These are phyloP conservation scores for Melaleuca quinquenervia DNA, from an alignment of 345 rosid genomes.

Conservation along the genomic window DNA sequence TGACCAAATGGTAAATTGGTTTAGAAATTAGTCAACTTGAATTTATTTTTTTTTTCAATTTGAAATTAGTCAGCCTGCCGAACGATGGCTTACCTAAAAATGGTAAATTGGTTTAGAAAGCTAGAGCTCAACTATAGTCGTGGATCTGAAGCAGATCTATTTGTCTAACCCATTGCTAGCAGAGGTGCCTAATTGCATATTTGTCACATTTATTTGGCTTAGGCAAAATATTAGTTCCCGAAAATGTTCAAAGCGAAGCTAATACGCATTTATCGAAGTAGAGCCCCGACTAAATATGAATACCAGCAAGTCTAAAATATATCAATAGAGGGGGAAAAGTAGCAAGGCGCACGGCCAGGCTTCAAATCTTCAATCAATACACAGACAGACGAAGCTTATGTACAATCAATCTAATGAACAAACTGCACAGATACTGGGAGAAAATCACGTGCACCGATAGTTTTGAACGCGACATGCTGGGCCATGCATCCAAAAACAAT, in stretches of 20 bases:
- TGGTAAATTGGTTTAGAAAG: neutral
- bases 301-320: rapidly evolving
- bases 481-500: neutral
- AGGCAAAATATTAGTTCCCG: neutral
- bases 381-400: neutral
- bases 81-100: neutral
- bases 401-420: neutral
- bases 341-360: neutral
- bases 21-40: too few species aligned
- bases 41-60: neutral
- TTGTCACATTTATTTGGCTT: neutral
- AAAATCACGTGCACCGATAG: neutral
- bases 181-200: neutral
- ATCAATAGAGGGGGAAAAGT: neutral
- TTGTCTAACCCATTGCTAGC: neutral
- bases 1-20: too few species aligned
- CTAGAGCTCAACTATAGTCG: neutral
- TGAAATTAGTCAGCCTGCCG: neutral
- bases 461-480: neutral
- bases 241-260: neutral
- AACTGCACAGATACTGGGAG: neutral
- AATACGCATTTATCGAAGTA: neutral
- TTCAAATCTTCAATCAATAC: neutral
- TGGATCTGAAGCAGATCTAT: neutral
- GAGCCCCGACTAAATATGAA: neutral